These are phyloP conservation scores for Fragaria iinumae DNA, from an alignment of 306 rosid genomes.

Conservation along the genomic window DNA sequence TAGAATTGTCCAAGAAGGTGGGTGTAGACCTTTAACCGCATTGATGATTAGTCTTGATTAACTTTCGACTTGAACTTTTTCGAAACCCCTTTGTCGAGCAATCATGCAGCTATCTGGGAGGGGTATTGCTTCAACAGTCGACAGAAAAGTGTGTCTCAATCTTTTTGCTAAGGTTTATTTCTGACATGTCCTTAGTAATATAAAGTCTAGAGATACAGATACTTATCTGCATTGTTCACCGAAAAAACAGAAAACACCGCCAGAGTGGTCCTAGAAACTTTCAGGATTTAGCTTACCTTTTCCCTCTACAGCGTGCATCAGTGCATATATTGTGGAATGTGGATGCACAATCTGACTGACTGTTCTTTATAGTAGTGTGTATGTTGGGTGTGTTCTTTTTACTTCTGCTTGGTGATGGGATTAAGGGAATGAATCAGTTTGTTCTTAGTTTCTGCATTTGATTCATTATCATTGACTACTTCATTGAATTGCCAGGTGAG, in stretches of 20 bases:
- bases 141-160: no score
- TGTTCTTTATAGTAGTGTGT: background rate
- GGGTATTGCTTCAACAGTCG: no score
- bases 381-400: background rate
- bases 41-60: no score
- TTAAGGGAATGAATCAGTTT: background rate
- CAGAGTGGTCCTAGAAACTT: background rate
- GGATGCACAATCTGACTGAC: background rate
- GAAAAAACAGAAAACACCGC: background rate
- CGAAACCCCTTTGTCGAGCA: no score
- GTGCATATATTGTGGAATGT: background rate
- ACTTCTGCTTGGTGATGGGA: background rate
- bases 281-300: background rate
- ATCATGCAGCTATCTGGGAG: no score
- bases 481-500: constrained; percentile 27
- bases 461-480: background rate
- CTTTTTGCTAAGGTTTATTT: no score
- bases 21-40: no score
- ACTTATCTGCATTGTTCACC: background rate
- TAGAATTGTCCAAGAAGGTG: no score
- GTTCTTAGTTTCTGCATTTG: background rate
- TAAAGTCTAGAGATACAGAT: background rate
- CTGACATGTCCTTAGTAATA: background rate
- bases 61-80: no score
- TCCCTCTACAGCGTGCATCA: background rate